Base-by-base conservation (phyloP, 148 eudicot genomes). In the Rhododendron molle region DNA sequence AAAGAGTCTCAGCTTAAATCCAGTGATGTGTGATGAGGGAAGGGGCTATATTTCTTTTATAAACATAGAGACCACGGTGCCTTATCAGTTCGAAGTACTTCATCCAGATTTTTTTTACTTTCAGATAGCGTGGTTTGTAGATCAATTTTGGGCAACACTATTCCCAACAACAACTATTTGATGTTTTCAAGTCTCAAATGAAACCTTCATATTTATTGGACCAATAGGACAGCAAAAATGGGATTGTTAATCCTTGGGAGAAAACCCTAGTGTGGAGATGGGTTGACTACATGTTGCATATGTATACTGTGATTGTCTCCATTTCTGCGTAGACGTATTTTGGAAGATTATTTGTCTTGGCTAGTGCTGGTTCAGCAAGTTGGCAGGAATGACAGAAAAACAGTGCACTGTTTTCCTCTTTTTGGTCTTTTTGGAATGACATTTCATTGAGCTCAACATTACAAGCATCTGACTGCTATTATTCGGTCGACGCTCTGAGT, bases 351-450 rank as follows among this genome's bases (percentile, higher is more conserved):
- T 46, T 21, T 21, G 13, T 30, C 58, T 44, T 46, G 56, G 38
- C 20, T 81, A 11, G 26, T 52, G 62, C 60, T 5, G 36, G 54
- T 49, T 21, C 32, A 54, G 23, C 50, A 38, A n/a, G 28, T 36
- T 60, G 23, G 50, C 83, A 81, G 49, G 49, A 62, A 36, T 81
- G 21, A 79, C 73, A 38, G 84, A 36, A 81, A 58, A 49, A 49
- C 30, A 38, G 18, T 38, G 34, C 47, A 81, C 44, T 81, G 23
- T 2, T 80, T 46, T 84, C 34, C 38, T 79, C 40, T 6, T 26
- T 7, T 26, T 60, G 40, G 3, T 32, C 79, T 20, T 36, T 23
- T 80, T 38, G n/a, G 54, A 40, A 26, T 60, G 76, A 38, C 76
- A 7, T 18, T 26, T n/a, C 36, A 44, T 26, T 32, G 40, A 6